Evolutionary conservation across 805 yeast genomes (phyloP).

Genomic region (Diddensiella transvaalensis): DNA sequence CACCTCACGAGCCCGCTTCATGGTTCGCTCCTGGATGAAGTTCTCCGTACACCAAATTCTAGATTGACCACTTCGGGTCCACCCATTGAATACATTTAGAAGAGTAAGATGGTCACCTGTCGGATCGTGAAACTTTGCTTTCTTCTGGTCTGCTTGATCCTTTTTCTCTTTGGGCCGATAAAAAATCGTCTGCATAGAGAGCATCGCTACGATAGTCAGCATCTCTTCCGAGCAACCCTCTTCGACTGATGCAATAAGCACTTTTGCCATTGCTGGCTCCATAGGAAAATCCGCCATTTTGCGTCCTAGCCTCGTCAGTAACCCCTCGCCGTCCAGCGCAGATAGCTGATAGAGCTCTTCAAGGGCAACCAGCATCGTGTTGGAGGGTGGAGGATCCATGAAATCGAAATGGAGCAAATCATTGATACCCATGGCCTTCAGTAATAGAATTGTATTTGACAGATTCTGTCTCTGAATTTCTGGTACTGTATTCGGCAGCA

Average conservation of each 20-base stretch:
- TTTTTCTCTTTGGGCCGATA: constrained; percentile 61
- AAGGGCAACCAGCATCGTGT: constrained; percentile 67
- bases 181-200: constrained; percentile 73
- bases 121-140: constrained; percentile 49
- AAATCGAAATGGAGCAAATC: constrained; percentile 83
- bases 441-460: constrained; percentile 66
- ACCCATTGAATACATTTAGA: constrained; percentile 70
- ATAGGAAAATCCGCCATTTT: constrained; percentile 90
- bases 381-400: constrained; percentile 82
- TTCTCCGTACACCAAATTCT: constrained; percentile 82
- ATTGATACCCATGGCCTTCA: constrained; percentile 79
- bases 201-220: constrained; percentile 73
- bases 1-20: constrained; percentile 65
- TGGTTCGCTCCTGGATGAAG: constrained; percentile 69
- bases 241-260: constrained; percentile 58
- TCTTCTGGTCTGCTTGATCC: constrained; percentile 61
- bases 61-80: constrained; percentile 66
- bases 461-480: constrained; percentile 87
- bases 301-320: constrained; percentile 70
- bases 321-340: constrained; percentile 77
- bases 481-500: constrained; percentile 78
- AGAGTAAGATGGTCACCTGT: constrained; percentile 79
- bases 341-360: constrained; percentile 83
- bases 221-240: constrained; percentile 64
- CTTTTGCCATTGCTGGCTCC: constrained; percentile 84